Percentiles rank a stretch among this genome's conserved stretches.
Conservation (phyloP, 2,329 filamentous ascomycete species). For the Colletotrichum sp. region DNA sequence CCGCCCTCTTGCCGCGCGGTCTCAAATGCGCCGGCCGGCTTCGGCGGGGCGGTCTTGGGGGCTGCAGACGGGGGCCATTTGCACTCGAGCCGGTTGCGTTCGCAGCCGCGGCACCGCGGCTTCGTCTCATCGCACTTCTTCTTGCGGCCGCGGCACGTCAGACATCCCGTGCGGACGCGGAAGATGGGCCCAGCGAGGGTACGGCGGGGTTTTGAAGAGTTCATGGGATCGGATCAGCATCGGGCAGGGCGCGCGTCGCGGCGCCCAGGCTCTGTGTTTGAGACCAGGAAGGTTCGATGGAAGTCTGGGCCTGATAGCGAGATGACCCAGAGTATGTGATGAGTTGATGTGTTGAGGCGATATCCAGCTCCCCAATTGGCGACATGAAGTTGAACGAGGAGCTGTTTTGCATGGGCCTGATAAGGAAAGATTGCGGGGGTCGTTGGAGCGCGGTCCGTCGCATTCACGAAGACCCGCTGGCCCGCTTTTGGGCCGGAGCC, state of each 20-base stretch:
- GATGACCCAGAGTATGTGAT: not conserved
- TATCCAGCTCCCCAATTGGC: not conserved
- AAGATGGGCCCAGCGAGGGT: conserved; percentile 16
- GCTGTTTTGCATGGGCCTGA: conserved; percentile 1
- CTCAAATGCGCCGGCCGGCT: not conserved
- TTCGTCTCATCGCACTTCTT: conserved; percentile 54
- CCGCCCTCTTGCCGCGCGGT: not conserved
- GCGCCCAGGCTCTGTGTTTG: not conserved
- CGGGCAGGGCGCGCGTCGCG: not conserved
- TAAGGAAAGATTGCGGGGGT: conserved; percentile 12
- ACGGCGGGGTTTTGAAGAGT: conserved; percentile 7
- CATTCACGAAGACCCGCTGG: not conserved
- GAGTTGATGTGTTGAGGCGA: not conserved
- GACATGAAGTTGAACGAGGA: not conserved
- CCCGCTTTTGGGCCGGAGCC: not conserved
- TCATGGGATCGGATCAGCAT: not conserved
- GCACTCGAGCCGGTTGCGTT: conserved; percentile 27
- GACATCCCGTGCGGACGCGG: conserved; percentile 37
- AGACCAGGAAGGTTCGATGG: not conserved
- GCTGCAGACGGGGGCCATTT: conserved; percentile 4
- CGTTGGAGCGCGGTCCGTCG: conserved; percentile 13
- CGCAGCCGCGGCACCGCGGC: conserved; percentile 44
- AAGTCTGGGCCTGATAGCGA: not conserved
- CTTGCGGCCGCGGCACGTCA: conserved; percentile 50
- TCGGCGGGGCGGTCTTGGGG: not conserved